These are phyloP conservation scores for Neurospora africana DNA, from an alignment of 495 filamentous ascomycete genomes.

Conservation along the genomic window DNA sequence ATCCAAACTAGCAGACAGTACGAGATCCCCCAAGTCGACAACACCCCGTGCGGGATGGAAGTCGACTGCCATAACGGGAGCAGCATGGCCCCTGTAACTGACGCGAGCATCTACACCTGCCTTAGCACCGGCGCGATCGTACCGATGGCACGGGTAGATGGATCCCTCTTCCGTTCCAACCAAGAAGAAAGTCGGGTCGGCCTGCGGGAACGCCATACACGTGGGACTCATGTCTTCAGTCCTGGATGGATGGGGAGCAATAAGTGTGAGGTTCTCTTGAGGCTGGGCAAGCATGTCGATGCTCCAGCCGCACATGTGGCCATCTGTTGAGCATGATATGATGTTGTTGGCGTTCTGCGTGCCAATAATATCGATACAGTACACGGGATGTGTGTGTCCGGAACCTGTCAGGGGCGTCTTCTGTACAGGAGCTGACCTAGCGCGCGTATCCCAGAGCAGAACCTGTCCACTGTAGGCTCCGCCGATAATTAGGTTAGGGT, in stretches of 20 bases:
- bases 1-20: slow-evolving; percentile 76
- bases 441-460: slow-evolving; percentile 93
- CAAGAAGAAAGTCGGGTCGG: slow-evolving; percentile 94
- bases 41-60: slow-evolving; percentile 89
- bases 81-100: slow-evolving; percentile 76
- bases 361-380: slow-evolving; percentile 87
- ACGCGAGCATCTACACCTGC: slow-evolving; percentile 83
- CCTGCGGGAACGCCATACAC: slow-evolving; percentile 90
- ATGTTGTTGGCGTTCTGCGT: slow-evolving; percentile 99
- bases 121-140: slow-evolving; percentile 92
- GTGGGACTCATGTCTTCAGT: slow-evolving; percentile 93
- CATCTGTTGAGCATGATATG: slow-evolving; percentile 89
- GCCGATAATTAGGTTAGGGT: slow-evolving; percentile 89
- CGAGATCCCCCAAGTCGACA: slow-evolving; percentile 89
- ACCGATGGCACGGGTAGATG: slow-evolving; percentile 92
- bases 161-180: slow-evolving; percentile 92
- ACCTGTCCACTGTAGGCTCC: slow-evolving; percentile 95
- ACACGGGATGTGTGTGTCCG: slow-evolving; percentile 93
- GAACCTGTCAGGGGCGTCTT: slow-evolving; percentile 89
- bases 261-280: slow-evolving; percentile 81
- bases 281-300: slow-evolving; percentile 95
- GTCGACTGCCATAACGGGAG: slow-evolving; percentile 89
- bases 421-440: slow-evolving; percentile 77
- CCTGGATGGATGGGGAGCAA: slow-evolving; percentile 75
- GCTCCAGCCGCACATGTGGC: slow-evolving; percentile 91